Evolutionary conservation across 768 basidiomycete genomes (phyloP).

Genomic region (Lentinula sp.): DNA sequence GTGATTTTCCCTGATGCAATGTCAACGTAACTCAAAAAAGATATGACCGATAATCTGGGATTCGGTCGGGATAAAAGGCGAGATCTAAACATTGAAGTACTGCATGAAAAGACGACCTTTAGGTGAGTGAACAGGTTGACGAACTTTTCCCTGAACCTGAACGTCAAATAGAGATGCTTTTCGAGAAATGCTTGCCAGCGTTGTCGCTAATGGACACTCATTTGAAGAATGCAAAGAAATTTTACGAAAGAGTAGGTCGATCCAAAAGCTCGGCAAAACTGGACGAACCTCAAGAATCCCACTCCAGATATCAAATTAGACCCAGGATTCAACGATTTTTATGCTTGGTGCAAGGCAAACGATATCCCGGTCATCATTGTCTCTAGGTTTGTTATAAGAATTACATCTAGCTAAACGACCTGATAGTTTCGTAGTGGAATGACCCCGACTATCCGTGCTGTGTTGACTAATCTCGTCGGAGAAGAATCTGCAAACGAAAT

Average conservation of each 20-base stretch:
- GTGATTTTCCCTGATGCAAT: neutral
- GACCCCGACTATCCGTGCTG: slow-evolving; percentile 89
- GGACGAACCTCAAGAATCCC: neutral
- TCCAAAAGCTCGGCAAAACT: neutral
- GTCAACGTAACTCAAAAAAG: slow-evolving; percentile 26
- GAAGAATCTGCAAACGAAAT: slow-evolving; percentile 68
- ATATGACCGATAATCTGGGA: slow-evolving; percentile 86
- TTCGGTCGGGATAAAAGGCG: slow-evolving; percentile 73
- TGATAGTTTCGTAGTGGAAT: slow-evolving; percentile 57
- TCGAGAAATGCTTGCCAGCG: slow-evolving; percentile 77
- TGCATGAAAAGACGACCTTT: slow-evolving; percentile 64
- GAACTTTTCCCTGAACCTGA: slow-evolving; percentile 12
- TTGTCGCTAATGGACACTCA: slow-evolving; percentile 64
- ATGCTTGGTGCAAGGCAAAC: slow-evolving; percentile 71
- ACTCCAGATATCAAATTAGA: slow-evolving; percentile 76
- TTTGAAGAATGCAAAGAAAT: slow-evolving; percentile 84
- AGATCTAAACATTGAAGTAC: slow-evolving; percentile 65
- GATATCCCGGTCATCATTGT: slow-evolving; percentile 91
- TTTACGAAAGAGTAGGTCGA: slow-evolving; percentile 58
- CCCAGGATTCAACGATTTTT: slow-evolving; percentile 84
- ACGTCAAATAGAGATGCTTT: slow-evolving; percentile 70
- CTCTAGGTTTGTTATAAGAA: slow-evolving; percentile 53
- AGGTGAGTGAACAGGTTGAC: slow-evolving; percentile 32
- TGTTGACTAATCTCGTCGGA: slow-evolving; percentile 78
- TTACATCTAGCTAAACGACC: neutral